Base-by-base conservation (phyloP, 2,329 filamentous ascomycete genomes). In the Paecilomyces sp. region DNA sequence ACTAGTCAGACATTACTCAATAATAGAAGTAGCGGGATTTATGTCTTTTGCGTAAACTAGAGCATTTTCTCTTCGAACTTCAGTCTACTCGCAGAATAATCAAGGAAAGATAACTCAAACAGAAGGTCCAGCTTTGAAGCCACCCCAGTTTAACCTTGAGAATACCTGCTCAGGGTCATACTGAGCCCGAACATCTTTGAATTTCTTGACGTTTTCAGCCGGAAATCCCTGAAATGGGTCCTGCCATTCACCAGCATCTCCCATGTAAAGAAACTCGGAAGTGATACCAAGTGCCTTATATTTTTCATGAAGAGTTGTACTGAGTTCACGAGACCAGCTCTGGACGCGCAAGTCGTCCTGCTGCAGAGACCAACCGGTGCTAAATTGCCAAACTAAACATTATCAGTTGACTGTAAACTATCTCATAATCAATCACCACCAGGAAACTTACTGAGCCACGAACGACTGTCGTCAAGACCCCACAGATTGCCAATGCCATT, bases 401-500 rank as follows among this genome's bases (percentile, higher is more conserved):
- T 2, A 28, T 28, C 6, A 28, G 6, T 28, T 28, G 25, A 28
- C 25, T 28, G 25, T 28, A 6, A 28, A 28, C 25, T 22, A 28
- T 28, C 1, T 28, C 25, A 28, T 6, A 28, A 28, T 28, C 3
- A 28, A 6, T 28, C 6, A 28, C 3, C 1, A 28, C 25, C 1
- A 28, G 6, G 25, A 28, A 28, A 3, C 25, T 28, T 28, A 28
- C 25, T 28, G 25, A 28, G 25, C 25, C 25, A 28, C 25, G 25
- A 28, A 3, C 25, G 25, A 28, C 25, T 28, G 25, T 28, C 25
- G 6, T 28, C 67, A 1, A 76, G 64, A 18, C 72, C 74, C 71
- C 74, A 78, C 0, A 72, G 66, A 57, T 78, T 78, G 1, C 76
- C 76, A 47, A 77, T 58, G 0, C 73, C 71, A 31, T 77, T 78